Conservation (phyloP, 2,329 filamentous ascomycete genomes). For the Didymella exigua region DNA sequence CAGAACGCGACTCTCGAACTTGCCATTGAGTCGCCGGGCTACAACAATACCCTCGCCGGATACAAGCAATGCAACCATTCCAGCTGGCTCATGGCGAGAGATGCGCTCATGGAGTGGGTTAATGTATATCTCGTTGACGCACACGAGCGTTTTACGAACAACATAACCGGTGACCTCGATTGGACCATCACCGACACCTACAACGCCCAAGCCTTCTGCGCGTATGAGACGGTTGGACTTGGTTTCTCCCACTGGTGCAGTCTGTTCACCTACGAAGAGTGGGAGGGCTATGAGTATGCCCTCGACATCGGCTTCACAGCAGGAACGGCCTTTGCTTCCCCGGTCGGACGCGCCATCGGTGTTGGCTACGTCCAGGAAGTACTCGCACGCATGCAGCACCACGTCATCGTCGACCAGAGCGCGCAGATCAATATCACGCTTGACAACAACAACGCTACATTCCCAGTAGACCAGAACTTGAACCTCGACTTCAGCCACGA, state of each 20-base stretch:
- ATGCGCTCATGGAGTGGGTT: slow-evolving; percentile 65
- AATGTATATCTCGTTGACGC: slow-evolving; percentile 69
- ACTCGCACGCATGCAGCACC: slow-evolving; percentile 71
- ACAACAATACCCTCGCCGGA: slow-evolving; percentile 74
- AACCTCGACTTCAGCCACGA: slow-evolving; percentile 83
- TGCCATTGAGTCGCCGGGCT: slow-evolving; percentile 67
- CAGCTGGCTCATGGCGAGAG: slow-evolving; percentile 52
- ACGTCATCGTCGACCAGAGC: slow-evolving; percentile 54
- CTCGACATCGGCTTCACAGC: slow-evolving; percentile 70
- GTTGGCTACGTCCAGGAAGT: slow-evolving; percentile 72
- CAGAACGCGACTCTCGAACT: slow-evolving; percentile 74
- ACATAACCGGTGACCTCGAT: slow-evolving; percentile 52
- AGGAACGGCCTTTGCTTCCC: slow-evolving; percentile 66
- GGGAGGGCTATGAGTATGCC: slow-evolving; percentile 73
- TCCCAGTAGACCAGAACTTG: slow-evolving; percentile 73
- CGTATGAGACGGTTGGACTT: slow-evolving; percentile 78
- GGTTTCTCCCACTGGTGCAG: slow-evolving; percentile 76
- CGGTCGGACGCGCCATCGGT: slow-evolving; percentile 72
- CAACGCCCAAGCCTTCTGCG: slow-evolving; percentile 74
- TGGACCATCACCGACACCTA: slow-evolving; percentile 50
- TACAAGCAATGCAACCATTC: slow-evolving; percentile 70
- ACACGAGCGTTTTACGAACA: slow-evolving; percentile 62
- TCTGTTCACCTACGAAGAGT: slow-evolving; percentile 77
- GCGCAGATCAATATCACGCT: slow-evolving; percentile 68
- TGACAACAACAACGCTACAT: slow-evolving; percentile 70